Base-by-base conservation (phyloP, 129 eudicot species). In the Lactuca sativa region DNA sequence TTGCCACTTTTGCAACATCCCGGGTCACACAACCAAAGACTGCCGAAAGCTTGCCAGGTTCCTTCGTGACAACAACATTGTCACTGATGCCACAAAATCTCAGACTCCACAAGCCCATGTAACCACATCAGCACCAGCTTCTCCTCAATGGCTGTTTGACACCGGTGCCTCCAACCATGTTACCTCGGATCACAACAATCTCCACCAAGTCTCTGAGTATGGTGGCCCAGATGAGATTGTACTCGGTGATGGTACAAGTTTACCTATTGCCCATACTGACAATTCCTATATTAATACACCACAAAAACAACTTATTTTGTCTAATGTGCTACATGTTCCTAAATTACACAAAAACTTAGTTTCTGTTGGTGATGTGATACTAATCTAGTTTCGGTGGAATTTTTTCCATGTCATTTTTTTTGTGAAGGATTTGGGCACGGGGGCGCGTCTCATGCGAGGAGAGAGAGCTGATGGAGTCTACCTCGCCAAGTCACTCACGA, bases 151-250 rank as follows among this genome's bases (percentile, higher is more conserved):
- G 25, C n/a, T 64, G 18, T 8, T 64, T 34, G 69, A 64, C 43
- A 30, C 69, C 3, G 53, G 51, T 7, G 69, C 69, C 25, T 64
- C 69, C 5, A 34, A 64, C n/a, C 38, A 64, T 36, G 43, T 64
- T 6, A 4, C 53, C 4, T 13, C 47, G 33, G 25, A 34, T 18
- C 13, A 21, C 21, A 21, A 21, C 21, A 21, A 0, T 21, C 21
- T 21, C 21, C 21, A 21, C 21, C 21, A 21, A 21, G 21, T 21
- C 21, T 21, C 21, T 21, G 21, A 21, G 21, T 21, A 21, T 21
- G 21, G 21, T 21, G 21, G 21, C 21, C 21, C 21, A 21, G 21
- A 21, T 21, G 21, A 21, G 21, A 21, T 21, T 21, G 21, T 21
- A 21, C 21, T 21, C 21, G 21, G 21, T 21, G 21, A 21, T 21